These are phyloP conservation scores for Zymoseptoria pseudotritici DNA, from an alignment of 2,329 filamentous ascomycete species.

Conservation along the genomic window DNA sequence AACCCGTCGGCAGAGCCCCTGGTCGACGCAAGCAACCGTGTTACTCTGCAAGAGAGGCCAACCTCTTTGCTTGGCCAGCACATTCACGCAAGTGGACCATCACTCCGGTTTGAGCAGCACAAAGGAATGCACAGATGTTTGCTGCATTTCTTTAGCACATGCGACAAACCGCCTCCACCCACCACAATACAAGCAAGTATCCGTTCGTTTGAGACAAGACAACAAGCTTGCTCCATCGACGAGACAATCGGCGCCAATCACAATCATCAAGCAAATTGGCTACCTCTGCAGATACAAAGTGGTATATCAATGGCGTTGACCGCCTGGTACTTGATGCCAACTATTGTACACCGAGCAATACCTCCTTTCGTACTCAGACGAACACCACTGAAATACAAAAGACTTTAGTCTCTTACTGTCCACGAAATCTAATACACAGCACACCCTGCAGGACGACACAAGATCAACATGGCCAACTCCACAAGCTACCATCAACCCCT, in stretches of 20 bases:
- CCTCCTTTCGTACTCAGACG: slow-evolving; percentile 1
- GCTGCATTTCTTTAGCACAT: neutral
- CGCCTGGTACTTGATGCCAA: neutral
- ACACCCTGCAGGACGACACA: neutral
- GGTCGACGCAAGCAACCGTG: neutral
- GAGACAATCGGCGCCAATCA: neutral
- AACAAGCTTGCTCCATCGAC: neutral
- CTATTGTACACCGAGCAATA: neutral
- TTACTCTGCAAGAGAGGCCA: neutral
- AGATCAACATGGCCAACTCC: slow-evolving; percentile 3
- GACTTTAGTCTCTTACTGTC: neutral
- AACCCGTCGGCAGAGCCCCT: neutral
- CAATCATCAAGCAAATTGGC: neutral
- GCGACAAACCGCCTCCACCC: neutral
- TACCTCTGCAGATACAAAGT: neutral
- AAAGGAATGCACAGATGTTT: neutral
- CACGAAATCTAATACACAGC: neutral
- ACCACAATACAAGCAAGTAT: neutral
- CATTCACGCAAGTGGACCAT: neutral
- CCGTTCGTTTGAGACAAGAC: neutral
- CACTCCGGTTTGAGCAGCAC: too few relatives aligned
- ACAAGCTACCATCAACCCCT: neutral
- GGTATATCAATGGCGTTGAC: neutral
- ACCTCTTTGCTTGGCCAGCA: neutral
- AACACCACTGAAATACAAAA: neutral